Evolutionary conservation across 148 eudicot species (phyloP).

Genomic region (Suaeda aralocaspica): DNA sequence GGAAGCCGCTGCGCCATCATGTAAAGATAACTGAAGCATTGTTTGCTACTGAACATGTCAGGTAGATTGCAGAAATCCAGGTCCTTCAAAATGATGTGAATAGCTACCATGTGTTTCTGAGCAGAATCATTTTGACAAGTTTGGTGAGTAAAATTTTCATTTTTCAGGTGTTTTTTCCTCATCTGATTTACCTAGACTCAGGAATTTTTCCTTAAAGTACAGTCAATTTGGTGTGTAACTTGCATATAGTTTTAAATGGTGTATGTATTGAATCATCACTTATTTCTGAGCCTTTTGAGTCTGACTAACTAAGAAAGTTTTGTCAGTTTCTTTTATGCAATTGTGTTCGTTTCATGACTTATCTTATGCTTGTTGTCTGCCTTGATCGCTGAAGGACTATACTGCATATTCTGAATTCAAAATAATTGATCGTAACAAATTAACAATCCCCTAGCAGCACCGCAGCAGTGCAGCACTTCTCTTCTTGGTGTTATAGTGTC

Average conservation of each 20-base stretch:
- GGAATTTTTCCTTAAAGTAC: slow-evolving; percentile 9
- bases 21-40: slow-evolving; percentile 47
- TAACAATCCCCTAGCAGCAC: no score
- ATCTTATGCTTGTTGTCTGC: not conserved
- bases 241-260: slow-evolving; percentile 18
- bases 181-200: slow-evolving; percentile 17
- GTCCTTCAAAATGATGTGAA: slow-evolving; percentile 18
- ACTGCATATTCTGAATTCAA: no score
- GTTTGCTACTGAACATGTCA: slow-evolving; percentile 1
- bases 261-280: slow-evolving; percentile 6
- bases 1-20: slow-evolving; percentile 69
- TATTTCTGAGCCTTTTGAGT: not conserved
- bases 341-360: not conserved
- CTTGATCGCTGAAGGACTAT: no score
- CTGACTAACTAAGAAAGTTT: not conserved
- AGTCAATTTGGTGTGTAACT: slow-evolving; percentile 15
- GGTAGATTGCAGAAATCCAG: slow-evolving; percentile 1
- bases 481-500: no score
- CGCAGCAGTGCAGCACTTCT: no score
- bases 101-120: slow-evolving; percentile 13
- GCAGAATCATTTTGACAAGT: slow-evolving; percentile 15
- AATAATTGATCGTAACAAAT: no score
- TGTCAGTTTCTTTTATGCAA: not conserved
- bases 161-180: slow-evolving; percentile 20
- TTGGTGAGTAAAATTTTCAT: slow-evolving; percentile 23